Conservation (phyloP, 768 basidiomycete species). For the Solioccasus polychromus region DNA sequence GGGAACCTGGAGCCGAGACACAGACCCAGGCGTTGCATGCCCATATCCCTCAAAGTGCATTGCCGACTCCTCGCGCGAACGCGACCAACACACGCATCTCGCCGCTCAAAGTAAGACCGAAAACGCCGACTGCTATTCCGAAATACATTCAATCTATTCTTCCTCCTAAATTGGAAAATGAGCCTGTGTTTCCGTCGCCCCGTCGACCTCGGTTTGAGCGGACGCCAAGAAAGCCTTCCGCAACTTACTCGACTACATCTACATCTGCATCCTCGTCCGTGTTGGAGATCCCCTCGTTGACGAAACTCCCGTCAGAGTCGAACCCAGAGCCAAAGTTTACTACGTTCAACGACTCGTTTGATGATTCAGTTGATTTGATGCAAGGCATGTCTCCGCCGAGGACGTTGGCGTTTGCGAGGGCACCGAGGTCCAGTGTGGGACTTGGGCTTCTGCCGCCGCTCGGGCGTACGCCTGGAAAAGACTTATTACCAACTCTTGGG, state of each 20-base stretch:
- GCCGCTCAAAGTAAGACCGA: slow-evolving; percentile 54
- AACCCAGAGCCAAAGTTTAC: slow-evolving; percentile 42
- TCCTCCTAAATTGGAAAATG: slow-evolving; percentile 62
- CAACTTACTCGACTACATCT: slow-evolving; percentile 5
- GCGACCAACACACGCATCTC: slow-evolving; percentile 36
- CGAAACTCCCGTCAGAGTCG: slow-evolving; percentile 33
- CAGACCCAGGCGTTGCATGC: slow-evolving; percentile 39
- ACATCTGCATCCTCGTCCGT: slow-evolving; percentile 29
- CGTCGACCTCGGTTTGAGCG: slow-evolving; percentile 29
- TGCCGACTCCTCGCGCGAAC: slow-evolving; percentile 38
- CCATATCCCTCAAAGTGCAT: slow-evolving; percentile 17
- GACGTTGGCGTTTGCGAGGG: slow-evolving; percentile 50
- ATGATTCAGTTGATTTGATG: slow-evolving; percentile 39
- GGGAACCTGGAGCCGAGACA: slow-evolving; percentile 51
- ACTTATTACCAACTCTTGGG: slow-evolving; percentile 40
- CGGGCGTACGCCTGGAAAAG: slow-evolving; percentile 67
- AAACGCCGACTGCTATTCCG: slow-evolving; percentile 51
- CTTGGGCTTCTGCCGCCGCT: slow-evolving; percentile 35
- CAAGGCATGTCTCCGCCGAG: slow-evolving; percentile 51
- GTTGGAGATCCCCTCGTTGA: slow-evolving; percentile 53
- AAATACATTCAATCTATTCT: slow-evolving; percentile 62
- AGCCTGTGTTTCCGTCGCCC: slow-evolving; percentile 46
- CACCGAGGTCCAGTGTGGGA: slow-evolving; percentile 33
- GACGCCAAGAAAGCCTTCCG: slow-evolving; percentile 26
- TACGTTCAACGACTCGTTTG: slow-evolving; percentile 31